Base-by-base conservation (phyloP, 2,329 filamentous ascomycete genomes). In the Diplocarpon mali region DNA sequence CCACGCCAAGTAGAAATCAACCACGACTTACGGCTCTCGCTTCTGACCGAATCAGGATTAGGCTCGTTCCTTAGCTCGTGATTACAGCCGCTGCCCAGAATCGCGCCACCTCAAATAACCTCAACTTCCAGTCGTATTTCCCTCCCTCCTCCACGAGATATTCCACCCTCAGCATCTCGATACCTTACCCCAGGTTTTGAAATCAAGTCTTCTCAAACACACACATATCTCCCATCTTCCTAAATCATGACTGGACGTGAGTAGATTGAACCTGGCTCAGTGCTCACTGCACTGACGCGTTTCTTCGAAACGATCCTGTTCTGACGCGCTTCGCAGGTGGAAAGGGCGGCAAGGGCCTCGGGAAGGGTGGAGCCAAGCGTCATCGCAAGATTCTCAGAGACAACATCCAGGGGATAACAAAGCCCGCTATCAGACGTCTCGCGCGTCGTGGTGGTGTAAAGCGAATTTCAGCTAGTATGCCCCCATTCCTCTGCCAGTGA, bases 341-440 rank as follows among this genome's bases (percentile, higher is more conserved):
- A 57, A 60, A 60, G 75, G 88, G 88, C 70, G 89, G 89, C 68
- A 95, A 95, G 81, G 89, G 88, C 68, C 87, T 95, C 71, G 89
- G 89, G 69, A 95, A 95, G 82, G 89, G 89, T 58, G 89, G 89
- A 70, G 90, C 90, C 72, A 96, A 95, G 85, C 89, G 89, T 72
- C 89, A 95, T 75, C 83, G 90, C 65, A 95, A 95, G 85, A 95
- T 95, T 76, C 79, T 95, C 70, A 87, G 89, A 72, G 89, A 95
- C 84, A 95, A 95, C 85, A 95, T 95, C 67, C 89, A 95, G 76
- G 89, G 89, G 73, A 95, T 95, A 67, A 95, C 89, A 65, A 95
- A 95, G 85, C 89, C 89, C 62, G 89, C 89, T 63, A 95, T 95
- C 72, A 84, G 89, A 65, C 89, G 89, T 93, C 88, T 95, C 68